Conservation (phyloP, 192 early-diverging fungal species). For the Pilobolus umbonatus region DNA sequence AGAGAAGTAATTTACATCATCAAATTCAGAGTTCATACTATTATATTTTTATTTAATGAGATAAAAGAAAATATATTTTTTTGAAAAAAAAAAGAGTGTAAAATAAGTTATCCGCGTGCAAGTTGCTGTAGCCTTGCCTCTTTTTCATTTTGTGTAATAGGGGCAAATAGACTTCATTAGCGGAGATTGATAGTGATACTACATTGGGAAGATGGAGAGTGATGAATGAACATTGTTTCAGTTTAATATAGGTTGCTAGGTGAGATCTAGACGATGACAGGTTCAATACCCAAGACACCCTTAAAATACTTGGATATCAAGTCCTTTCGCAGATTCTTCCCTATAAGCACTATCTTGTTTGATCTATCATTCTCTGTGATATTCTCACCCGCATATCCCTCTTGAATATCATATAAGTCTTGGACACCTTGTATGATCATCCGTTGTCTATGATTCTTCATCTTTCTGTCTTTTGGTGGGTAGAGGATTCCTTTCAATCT, state of each 20-base stretch:
- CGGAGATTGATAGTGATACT: too few species aligned
- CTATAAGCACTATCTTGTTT: slow-evolving; percentile 40
- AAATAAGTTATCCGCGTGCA: too few species aligned
- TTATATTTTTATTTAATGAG: too few species aligned
- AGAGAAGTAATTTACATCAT: slow-evolving; percentile 10
- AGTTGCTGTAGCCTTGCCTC: too few species aligned
- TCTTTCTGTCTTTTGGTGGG: slow-evolving; percentile 23
- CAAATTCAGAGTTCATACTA: slow-evolving; percentile 21
- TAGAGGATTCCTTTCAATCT: slow-evolving; percentile 59
- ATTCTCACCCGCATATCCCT: slow-evolving; percentile 28
- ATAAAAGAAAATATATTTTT: too few species aligned
- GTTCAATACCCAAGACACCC: background rate
- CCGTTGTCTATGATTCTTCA: slow-evolving; percentile 16
- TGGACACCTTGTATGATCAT: slow-evolving; percentile 60
- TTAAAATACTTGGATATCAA: slow-evolving; percentile 24
- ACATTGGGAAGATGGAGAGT: too few species aligned
- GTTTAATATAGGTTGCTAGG: too few species aligned
- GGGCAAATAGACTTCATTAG: too few species aligned
- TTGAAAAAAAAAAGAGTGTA: too few species aligned
- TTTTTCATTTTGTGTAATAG: too few species aligned
- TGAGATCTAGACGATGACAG: too few species aligned
- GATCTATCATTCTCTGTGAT: slow-evolving; percentile 19
- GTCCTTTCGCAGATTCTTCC: slow-evolving; percentile 22
- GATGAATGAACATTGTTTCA: too few species aligned
- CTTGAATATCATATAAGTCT: slow-evolving; percentile 62